Evolutionary conservation across 345 rosid species (phyloP).

Genomic region (Mercurialis annua): DNA sequence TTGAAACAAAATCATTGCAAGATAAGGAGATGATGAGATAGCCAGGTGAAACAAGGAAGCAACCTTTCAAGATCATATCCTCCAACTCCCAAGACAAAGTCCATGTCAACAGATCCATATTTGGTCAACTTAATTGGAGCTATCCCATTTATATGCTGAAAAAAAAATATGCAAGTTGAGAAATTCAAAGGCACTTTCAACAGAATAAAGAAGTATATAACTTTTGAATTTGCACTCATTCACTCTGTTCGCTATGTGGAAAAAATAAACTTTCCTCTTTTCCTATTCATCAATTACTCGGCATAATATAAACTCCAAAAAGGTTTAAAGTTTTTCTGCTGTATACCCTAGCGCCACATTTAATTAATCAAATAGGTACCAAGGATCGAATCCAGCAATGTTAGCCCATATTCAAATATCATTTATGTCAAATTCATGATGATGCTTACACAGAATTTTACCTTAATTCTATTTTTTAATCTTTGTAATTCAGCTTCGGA

Average conservation of each 20-base stretch:
- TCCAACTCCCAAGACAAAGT: slow-evolving; percentile 72
- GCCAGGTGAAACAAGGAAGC: slow-evolving; percentile 2
- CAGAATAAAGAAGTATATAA: neutral
- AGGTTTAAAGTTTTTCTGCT: too few relatives aligned
- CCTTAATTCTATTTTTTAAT: slow-evolving; percentile 58
- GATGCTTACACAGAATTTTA: slow-evolving; percentile 8
- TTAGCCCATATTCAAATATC: too few relatives aligned
- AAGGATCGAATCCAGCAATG: too few relatives aligned
- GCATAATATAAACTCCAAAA: neutral
- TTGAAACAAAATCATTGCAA: neutral
- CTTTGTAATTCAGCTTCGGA: slow-evolving; percentile 46
- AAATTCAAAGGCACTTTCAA: neutral
- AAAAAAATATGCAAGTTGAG: neutral
- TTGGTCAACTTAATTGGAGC: slow-evolving; percentile 59
- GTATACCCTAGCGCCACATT: too few relatives aligned
- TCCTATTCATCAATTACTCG: neutral
- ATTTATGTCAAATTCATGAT: neutral
- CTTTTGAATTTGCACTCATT: neutral
- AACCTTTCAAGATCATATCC: slow-evolving; percentile 81
- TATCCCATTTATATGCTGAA: slow-evolving; percentile 58
- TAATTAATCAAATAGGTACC: too few relatives aligned
- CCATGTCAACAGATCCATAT: slow-evolving; percentile 64
- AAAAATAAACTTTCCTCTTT: neutral
- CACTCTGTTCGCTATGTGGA: neutral
- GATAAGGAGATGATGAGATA: neutral